Conservation (phyloP, 345 rosid species). For the Brassica napus region DNA sequence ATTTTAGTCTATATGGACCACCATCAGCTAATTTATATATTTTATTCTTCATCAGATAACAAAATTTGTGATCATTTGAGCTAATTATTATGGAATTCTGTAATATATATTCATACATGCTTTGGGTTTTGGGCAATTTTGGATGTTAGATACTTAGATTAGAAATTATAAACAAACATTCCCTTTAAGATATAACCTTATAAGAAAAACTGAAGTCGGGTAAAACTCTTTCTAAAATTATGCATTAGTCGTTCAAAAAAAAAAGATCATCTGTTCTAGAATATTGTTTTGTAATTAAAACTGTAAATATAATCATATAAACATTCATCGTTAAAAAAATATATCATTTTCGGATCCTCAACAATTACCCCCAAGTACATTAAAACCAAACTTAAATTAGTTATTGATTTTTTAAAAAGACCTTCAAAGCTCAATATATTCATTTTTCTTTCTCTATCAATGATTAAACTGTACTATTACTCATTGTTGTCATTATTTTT, state of each 20-base stretch:
- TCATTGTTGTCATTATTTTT: constrained; percentile 36
- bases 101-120: not conserved
- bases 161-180: not conserved
- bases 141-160: not conserved
- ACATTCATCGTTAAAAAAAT: not conserved
- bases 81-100: not conserved
- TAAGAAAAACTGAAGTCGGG: no score
- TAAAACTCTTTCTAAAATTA: no score
- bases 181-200: not conserved
- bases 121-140: not conserved
- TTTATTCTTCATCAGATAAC: not conserved
- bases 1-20: constrained; percentile 34
- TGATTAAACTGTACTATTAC: constrained; percentile 40
- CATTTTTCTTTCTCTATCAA: constrained; percentile 10
- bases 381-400: not conserved
- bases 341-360: not conserved
- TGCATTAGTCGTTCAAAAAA: no score
- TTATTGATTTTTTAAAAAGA: not conserved
- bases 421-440: not conserved
- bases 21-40: constrained; percentile 13
- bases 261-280: no score
- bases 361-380: not conserved
- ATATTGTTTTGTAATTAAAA: no score
- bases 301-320: not conserved
- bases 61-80: constrained; percentile 1